These are phyloP conservation scores for Podila epigama DNA, from an alignment of 192 early-diverging fungal genomes.

Conservation along the genomic window DNA sequence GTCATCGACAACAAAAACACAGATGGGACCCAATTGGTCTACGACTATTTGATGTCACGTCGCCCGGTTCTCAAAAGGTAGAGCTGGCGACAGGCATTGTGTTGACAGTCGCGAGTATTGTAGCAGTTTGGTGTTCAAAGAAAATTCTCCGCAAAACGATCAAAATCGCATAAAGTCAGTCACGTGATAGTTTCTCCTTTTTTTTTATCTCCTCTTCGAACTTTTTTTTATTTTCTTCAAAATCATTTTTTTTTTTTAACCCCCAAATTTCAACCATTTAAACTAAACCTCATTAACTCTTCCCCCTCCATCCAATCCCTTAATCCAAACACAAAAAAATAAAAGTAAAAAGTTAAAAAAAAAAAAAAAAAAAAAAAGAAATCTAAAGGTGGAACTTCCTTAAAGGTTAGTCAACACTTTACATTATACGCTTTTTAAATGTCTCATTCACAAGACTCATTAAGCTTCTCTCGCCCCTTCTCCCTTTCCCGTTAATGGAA, in stretches of 20 bases:
- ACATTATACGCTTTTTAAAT: no score
- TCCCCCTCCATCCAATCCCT: neutral
- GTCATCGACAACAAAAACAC: neutral
- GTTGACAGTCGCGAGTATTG: constrained; percentile 39
- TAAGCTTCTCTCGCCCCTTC: no score
- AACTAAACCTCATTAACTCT: neutral
- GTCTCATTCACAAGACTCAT: no score
- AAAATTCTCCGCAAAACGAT: constrained; percentile 47
- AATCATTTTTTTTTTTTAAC: neutral
- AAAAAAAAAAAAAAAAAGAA: no score
- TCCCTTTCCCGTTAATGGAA: no score
- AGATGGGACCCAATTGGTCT: constrained; percentile 58
- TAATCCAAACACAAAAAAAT: neutral
- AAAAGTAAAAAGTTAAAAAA: no score
- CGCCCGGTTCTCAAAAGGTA: constrained; percentile 40
- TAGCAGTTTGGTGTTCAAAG: constrained; percentile 27
- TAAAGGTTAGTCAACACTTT: no score
- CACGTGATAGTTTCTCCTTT: neutral
- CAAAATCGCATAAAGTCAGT: constrained; percentile 24
- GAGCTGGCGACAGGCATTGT: constrained; percentile 55
- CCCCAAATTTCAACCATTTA: neutral
- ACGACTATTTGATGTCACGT: constrained; percentile 51
- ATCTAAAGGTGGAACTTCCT: no score
- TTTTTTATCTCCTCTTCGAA: neutral
- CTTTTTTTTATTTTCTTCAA: neutral